Evolutionary conservation across 768 basidiomycete genomes (phyloP), one percentile per base, ranked within the genome.

Genomic region (Sutorius australiensis): DNA sequence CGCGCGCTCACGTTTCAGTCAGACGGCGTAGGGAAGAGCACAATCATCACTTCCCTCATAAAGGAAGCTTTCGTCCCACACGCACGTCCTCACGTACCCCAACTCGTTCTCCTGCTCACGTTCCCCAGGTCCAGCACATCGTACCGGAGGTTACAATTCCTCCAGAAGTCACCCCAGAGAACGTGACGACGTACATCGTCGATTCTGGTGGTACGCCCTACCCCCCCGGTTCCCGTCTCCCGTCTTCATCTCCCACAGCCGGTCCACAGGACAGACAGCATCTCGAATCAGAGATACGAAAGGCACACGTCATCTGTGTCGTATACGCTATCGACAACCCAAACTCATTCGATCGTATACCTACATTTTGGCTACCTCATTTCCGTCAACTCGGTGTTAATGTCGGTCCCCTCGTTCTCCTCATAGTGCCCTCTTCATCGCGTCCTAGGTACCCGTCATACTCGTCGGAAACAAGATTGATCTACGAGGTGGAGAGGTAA

Each of bases 381-480:
- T 95, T 99, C 73, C 83, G 95, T 14, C 86, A 92, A 59, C 80
- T 97, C 9, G 95, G 95, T 48, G 93, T 98, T 62, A 99, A 99
- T 75, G 95, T 94, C 64, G 60, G 79, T 72, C 28, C 59, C 14
- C 17, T 49, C 44, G 3, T 50, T 50, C 37, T 33, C 7, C 34
- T 41, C 28, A 6, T 24, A 24, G 28, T 6, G 34, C 37, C 50
- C 37, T 34, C 57, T 50, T 60, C 53, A 60, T 48, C 28, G 24
- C 17, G 8, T 27, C 53, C 5, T 58, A 95, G 93, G 86, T 98
- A 7, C 95, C 95, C 6, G 94, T 98, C 37, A 95, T 99, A 57
- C 79, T 99, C 31, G 92, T 98, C 24, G 95, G 95, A 48, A 99
- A 99, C 75, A 99, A 98, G 76, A 99, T 98, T 42, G 95, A 99